Conservation (phyloP, 1,284 basidiomycete species). For the Pseudozyma thailandica region DNA sequence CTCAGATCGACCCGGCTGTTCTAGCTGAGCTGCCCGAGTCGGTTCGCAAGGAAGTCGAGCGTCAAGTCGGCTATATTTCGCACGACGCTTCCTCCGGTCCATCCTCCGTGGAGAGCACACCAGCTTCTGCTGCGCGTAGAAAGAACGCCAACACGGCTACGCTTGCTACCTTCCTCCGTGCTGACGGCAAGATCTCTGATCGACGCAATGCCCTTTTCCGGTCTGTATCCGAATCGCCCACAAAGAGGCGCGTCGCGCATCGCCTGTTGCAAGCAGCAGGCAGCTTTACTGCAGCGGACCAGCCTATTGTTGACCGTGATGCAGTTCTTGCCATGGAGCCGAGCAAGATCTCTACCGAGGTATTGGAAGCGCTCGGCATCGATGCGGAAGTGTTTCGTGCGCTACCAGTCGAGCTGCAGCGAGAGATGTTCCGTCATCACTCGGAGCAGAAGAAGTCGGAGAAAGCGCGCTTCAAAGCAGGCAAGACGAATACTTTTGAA, state of each 20-base stretch:
- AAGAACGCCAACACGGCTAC: slow-evolving; percentile 19
- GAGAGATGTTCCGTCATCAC: slow-evolving; percentile 46
- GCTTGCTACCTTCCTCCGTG: slow-evolving; percentile 15
- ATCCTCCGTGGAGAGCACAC: slow-evolving; percentile 29
- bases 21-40: slow-evolving; percentile 58
- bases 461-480: slow-evolving; percentile 27
- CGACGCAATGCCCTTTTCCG: slow-evolving; percentile 16
- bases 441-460: slow-evolving; percentile 35
- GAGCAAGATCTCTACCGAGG: slow-evolving; percentile 19
- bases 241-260: slow-evolving; percentile 33
- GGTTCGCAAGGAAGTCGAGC: slow-evolving; percentile 58
- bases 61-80: slow-evolving; percentile 29
- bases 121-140: slow-evolving; percentile 18
- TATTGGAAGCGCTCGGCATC: slow-evolving; percentile 45
- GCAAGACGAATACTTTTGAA: slow-evolving; percentile 22
- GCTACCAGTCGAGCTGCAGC: slow-evolving; percentile 54
- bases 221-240: slow-evolving; percentile 39
- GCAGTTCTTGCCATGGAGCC: slow-evolving; percentile 41
- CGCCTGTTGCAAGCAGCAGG: slow-evolving; percentile 18
- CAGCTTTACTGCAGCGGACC: slow-evolving; percentile 11
- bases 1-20: slow-evolving; percentile 62
- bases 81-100: slow-evolving; percentile 20
- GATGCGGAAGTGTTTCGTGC: slow-evolving; percentile 59
- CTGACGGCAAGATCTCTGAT: slow-evolving; percentile 5
- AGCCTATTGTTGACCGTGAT: slow-evolving; percentile 26